Conservation (phyloP, 495 filamentous ascomycete species). For the Aspergillus avenaceus region DNA sequence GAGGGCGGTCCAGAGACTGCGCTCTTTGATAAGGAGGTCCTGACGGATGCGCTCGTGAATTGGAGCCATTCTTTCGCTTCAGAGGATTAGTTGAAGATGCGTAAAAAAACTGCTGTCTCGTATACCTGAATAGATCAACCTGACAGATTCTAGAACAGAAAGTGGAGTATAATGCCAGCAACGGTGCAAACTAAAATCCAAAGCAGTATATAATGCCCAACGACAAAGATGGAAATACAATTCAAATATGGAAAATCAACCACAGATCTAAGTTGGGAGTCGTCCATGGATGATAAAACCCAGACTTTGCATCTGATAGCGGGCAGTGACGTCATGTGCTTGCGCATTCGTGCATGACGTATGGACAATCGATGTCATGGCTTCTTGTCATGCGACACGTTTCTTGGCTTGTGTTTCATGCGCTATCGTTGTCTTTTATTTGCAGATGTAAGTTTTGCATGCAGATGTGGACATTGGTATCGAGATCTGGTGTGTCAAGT, state of each 20-base stretch:
- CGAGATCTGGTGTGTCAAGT: too few species aligned
- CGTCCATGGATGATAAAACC: neutral
- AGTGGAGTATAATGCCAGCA: neutral
- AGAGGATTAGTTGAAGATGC: neutral
- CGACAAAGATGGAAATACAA: too few species aligned
- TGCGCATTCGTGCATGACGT: constrained; percentile 6
- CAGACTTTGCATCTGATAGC: neutral
- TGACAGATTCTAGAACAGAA: neutral
- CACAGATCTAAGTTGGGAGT: neutral
- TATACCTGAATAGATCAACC: too few species aligned
- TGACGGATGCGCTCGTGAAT: constrained; percentile 45
- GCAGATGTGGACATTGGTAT: too few species aligned
- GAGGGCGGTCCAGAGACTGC: constrained; percentile 39
- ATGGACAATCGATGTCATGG: too few species aligned
- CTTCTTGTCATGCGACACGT: too few species aligned
- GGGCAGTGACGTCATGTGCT: constrained; percentile 5
- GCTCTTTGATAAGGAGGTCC: constrained; percentile 37
- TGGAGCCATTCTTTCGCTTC: constrained; percentile 20
- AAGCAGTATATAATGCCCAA: neutral
- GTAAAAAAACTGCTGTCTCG: neutral
- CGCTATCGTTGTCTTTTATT: too few species aligned
- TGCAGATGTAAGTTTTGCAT: too few species aligned
- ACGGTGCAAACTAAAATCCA: too few species aligned
- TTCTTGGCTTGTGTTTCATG: too few species aligned
- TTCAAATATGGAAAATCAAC: neutral